phyloP scores from a whole-genome alignment of 78 protist species.

The Isochrysis galbana region DNA sequence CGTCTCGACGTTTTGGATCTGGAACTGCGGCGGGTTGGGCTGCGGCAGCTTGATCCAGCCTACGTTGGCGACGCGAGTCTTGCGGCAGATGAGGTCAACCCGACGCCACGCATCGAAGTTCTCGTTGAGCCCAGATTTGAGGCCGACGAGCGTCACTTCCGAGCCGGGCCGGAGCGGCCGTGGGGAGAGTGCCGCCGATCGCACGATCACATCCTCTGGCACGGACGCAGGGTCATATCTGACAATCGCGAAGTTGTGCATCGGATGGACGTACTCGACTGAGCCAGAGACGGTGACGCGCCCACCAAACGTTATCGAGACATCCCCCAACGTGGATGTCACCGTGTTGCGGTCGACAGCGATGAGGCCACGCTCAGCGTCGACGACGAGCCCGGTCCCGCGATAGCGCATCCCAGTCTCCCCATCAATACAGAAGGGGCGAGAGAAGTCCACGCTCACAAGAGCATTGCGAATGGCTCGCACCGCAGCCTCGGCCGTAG shows the following conservation, averaged over 20 bases:
- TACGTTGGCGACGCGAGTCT: neutral
- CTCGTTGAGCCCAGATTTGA: conserved; percentile 19
- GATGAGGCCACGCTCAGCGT: conserved; percentile 50
- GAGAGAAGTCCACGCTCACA: conserved; percentile 23
- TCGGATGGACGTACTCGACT: conserved; percentile 47
- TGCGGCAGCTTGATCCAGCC: conserved; percentile 29
- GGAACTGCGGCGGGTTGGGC: conserved; percentile 27
- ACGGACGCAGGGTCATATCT: conserved; percentile 50
- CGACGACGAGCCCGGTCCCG: conserved; percentile 51
- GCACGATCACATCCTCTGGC: neutral
- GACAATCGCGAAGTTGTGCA: conserved; percentile 55
- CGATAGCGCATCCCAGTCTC: conserved; percentile 16
- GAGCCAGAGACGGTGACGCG: conserved; percentile 8
- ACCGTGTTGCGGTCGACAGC: conserved; percentile 56
- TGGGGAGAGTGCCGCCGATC: neutral
- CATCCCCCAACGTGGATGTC: conserved; percentile 29
- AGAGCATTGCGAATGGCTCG: neutral
- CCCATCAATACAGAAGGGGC: conserved; percentile 52
- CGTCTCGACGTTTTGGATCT: neutral
- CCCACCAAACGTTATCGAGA: conserved; percentile 31
- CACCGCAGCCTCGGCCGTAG: neutral
- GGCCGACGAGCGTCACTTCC: neutral
- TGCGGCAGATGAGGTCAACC: neutral
- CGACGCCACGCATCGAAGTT: neutral
- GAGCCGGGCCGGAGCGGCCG: neutral